A percentile compares a stretch with the other conserved stretches of the same genome.
Conservation (phyloP, 2,329 filamentous ascomycete genomes). For the Basipetospora sp. region DNA sequence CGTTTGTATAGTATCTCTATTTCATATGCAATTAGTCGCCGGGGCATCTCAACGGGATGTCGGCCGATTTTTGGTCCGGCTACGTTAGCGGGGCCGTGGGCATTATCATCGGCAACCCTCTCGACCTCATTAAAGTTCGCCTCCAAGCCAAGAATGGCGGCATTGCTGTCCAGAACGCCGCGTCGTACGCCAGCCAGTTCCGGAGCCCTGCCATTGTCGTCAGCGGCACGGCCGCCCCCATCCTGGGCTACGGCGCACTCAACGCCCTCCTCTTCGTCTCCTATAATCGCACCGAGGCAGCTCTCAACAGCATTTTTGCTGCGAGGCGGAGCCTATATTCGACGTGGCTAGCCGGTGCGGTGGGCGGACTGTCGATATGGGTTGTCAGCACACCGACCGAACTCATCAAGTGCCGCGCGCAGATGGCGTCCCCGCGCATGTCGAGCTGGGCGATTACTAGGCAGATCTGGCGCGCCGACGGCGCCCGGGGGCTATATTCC, state of each 20-base stretch:
- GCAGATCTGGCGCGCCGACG: slow-evolving; percentile 39
- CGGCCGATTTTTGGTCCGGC: slow-evolving; percentile 84
- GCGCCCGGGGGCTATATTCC: slow-evolving; percentile 60
- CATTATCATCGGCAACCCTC: slow-evolving; percentile 77
- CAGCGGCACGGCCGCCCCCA: slow-evolving; percentile 65
- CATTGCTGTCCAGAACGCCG: slow-evolving; percentile 9
- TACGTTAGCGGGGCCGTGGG: slow-evolving; percentile 75
- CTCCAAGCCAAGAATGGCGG: slow-evolving; percentile 45
- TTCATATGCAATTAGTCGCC: no score
- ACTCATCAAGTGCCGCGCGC: slow-evolving; percentile 76
- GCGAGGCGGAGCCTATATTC: slow-evolving; percentile 39
- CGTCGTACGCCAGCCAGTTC: slow-evolving; percentile 18
- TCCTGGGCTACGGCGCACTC: slow-evolving; percentile 77
- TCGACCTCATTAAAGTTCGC: slow-evolving; percentile 51
- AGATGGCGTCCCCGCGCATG: slow-evolving; percentile 36
- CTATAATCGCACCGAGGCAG: slow-evolving; percentile 68
- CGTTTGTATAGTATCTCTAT: no score
- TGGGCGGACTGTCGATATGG: slow-evolving; percentile 74
- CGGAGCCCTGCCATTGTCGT: slow-evolving; percentile 26
- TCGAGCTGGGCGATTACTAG: slow-evolving; percentile 52
- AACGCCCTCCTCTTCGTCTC: slow-evolving; percentile 82
- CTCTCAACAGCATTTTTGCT: slow-evolving; percentile 32
- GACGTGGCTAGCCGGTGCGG: slow-evolving; percentile 65
- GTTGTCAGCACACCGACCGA: slow-evolving; percentile 78
- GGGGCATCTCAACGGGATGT: slow-evolving; percentile 39